phyloP scores from a whole-genome alignment of 139 green algal genomes.

The Auxenochlorella protothecoides region DNA sequence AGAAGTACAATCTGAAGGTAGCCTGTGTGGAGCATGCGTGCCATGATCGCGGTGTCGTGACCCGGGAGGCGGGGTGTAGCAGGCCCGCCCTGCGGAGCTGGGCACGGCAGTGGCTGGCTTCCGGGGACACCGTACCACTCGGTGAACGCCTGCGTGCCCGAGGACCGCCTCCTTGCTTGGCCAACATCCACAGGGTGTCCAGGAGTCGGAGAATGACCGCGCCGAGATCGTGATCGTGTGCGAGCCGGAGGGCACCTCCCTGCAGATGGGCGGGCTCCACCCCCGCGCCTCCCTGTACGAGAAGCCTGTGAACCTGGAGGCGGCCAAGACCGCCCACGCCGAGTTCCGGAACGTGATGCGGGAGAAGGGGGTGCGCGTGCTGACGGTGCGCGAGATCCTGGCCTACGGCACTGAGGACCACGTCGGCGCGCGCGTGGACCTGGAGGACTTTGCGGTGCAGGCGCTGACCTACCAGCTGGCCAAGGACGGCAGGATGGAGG shows the following conservation, averaged over 20 bases:
- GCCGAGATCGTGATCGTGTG: slow-evolving; percentile 64
- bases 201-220: slow-evolving; percentile 29
- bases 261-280: slow-evolving; percentile 92
- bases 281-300: slow-evolving; percentile 84
- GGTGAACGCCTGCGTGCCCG: not conserved
- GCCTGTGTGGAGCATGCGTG: not conserved
- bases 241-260: slow-evolving; percentile 74
- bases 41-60: not conserved
- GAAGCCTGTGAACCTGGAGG: slow-evolving; percentile 86
- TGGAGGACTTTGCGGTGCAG: slow-evolving; percentile 77
- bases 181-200: slow-evolving; percentile 10
- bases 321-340: slow-evolving; percentile 60
- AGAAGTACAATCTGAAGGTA: slow-evolving; percentile 15
- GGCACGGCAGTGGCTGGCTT: not conserved
- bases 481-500: slow-evolving; percentile 26
- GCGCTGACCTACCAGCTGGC: slow-evolving; percentile 45
- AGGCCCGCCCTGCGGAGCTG: not conserved
- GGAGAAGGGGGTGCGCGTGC: slow-evolving; percentile 63
- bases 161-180: not conserved
- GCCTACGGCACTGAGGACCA: slow-evolving; percentile 60
- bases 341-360: slow-evolving; percentile 75
- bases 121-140: not conserved
- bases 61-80: too few relatives aligned
- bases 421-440: slow-evolving; percentile 66
- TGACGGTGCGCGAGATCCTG: slow-evolving; percentile 86